phyloP scores from a whole-genome alignment of 2,329 filamentous ascomycete species.

The Colletotrichum spaethianum region DNA sequence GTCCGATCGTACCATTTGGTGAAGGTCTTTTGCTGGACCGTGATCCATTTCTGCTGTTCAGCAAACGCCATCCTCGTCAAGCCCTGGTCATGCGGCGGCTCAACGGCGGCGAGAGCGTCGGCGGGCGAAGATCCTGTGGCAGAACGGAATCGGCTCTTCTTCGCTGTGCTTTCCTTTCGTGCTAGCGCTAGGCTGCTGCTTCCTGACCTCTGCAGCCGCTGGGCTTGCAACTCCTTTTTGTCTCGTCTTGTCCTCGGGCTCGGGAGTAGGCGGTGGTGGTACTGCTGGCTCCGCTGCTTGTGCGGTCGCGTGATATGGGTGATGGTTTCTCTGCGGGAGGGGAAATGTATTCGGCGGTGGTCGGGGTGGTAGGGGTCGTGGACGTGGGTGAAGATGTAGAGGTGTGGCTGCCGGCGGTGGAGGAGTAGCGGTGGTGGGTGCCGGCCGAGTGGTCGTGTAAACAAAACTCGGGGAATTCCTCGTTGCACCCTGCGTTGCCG shows the following conservation, averaged over 20 bases:
- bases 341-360: slow-evolving; percentile 45
- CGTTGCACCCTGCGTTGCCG: slow-evolving; percentile 54
- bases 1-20: slow-evolving; percentile 81
- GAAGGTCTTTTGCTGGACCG: slow-evolving; percentile 98
- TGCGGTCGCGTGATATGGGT: slow-evolving; percentile 43
- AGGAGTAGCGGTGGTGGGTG: slow-evolving; percentile 30
- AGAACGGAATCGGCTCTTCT: slow-evolving; percentile 53
- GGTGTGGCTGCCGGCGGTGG: slow-evolving; percentile 39
- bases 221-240: slow-evolving; percentile 66
- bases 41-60: slow-evolving; percentile 78
- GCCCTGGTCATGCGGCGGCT: slow-evolving; percentile 65
- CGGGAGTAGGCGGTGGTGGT: slow-evolving; percentile 44
- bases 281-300: slow-evolving; percentile 43
- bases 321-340: slow-evolving; percentile 42
- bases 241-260: slow-evolving; percentile 58
- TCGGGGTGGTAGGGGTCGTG: slow-evolving; percentile 47
- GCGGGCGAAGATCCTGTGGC: slow-evolving; percentile 53
- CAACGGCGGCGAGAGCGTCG: slow-evolving; percentile 60
- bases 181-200: slow-evolving; percentile 54
- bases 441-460: slow-evolving; percentile 52
- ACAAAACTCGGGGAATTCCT: slow-evolving; percentile 60
- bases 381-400: slow-evolving; percentile 45
- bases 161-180: slow-evolving; percentile 46
- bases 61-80: slow-evolving; percentile 74
- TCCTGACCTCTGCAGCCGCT: slow-evolving; percentile 61